These are phyloP conservation scores for Taphrina betulina DNA, from an alignment of 1,139 yeast species.

Conservation along the genomic window DNA sequence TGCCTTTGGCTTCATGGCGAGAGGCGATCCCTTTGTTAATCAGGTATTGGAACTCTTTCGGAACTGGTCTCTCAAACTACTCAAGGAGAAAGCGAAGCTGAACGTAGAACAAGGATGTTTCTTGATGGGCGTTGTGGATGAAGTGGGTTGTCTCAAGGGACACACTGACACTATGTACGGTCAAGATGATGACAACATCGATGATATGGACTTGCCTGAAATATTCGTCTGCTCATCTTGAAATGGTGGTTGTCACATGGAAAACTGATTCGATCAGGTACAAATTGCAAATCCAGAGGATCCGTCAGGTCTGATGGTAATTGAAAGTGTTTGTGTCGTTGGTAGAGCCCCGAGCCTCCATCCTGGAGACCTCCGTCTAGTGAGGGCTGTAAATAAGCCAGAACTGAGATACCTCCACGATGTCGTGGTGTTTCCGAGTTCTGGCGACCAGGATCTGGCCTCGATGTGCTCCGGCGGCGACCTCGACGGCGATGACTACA, in stretches of 20 bases:
- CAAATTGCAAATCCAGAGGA: slow-evolving; percentile 4
- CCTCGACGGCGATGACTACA: slow-evolving; percentile 36
- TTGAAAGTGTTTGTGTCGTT: slow-evolving; percentile 33
- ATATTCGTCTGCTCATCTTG: slow-evolving; percentile 21
- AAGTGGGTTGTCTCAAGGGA: slow-evolving; percentile 30
- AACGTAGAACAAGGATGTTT: slow-evolving; percentile 31
- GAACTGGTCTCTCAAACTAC: slow-evolving; percentile 28
- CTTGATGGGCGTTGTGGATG: slow-evolving; percentile 35
- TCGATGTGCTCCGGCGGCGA: slow-evolving; percentile 37
- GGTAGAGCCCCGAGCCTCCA: slow-evolving; percentile 34
- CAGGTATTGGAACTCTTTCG: slow-evolving; percentile 27
- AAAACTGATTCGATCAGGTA: slow-evolving; percentile 3
- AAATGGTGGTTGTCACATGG: too few relatives aligned
- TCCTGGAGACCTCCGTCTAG: slow-evolving; percentile 36
- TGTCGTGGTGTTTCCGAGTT: slow-evolving; percentile 33
- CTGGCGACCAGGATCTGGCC: slow-evolving; percentile 33
- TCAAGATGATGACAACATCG: slow-evolving; percentile 2
- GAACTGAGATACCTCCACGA: slow-evolving; percentile 30
- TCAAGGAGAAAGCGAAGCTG: slow-evolving; percentile 34
- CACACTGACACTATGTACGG: slow-evolving; percentile 26
- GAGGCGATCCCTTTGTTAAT: slow-evolving; percentile 32
- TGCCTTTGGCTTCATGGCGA: slow-evolving; percentile 15
- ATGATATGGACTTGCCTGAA: slow-evolving; percentile 31
- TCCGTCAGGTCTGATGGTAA: slow-evolving; percentile 13
- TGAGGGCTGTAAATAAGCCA: slow-evolving; percentile 32